These are phyloP conservation scores for Gossypium bickii DNA, from an alignment of 345 rosid genomes.

Conservation along the genomic window DNA sequence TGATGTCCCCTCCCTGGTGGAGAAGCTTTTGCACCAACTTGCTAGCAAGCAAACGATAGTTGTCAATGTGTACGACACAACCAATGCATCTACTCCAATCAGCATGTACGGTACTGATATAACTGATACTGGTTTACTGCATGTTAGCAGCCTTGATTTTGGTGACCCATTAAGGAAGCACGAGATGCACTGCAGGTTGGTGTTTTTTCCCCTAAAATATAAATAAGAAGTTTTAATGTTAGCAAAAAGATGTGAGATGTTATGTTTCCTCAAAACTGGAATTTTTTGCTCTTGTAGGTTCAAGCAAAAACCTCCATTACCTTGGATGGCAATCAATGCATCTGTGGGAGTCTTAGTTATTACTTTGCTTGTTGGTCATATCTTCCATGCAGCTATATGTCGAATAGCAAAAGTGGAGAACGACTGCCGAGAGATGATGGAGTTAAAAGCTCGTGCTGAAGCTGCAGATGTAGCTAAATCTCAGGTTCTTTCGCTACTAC, in stretches of 20 bases:
- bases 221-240: background rate
- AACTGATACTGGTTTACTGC: conserved; percentile 56
- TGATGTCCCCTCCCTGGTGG: conserved; percentile 92
- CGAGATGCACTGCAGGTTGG: conserved; percentile 95
- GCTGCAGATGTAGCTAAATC: conserved; percentile 99
- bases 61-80: conserved; percentile 88
- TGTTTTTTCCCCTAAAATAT: conserved; percentile 7
- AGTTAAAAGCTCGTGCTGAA: conserved; percentile 88
- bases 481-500: conserved; percentile 48
- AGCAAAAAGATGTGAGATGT: conserved; percentile 6
- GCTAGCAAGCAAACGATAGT: conserved; percentile 85
- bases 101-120: conserved; percentile 80
- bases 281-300: conserved; percentile 44
- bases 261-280: conserved; percentile 16
- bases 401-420: conserved; percentile 76
- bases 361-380: conserved; percentile 66
- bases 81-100: conserved; percentile 57
- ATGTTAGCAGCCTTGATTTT: conserved; percentile 67
- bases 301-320: conserved; percentile 68
- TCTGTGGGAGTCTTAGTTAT: conserved; percentile 59
- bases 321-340: conserved; percentile 73
- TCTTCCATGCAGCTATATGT: conserved; percentile 67
- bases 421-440: conserved; percentile 66
- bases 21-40: conserved; percentile 92
- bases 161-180: conserved; percentile 91